Evolutionary conservation across 2,329 filamentous ascomycete species (phyloP).

Genomic region (Akanthomyces muscarius): DNA sequence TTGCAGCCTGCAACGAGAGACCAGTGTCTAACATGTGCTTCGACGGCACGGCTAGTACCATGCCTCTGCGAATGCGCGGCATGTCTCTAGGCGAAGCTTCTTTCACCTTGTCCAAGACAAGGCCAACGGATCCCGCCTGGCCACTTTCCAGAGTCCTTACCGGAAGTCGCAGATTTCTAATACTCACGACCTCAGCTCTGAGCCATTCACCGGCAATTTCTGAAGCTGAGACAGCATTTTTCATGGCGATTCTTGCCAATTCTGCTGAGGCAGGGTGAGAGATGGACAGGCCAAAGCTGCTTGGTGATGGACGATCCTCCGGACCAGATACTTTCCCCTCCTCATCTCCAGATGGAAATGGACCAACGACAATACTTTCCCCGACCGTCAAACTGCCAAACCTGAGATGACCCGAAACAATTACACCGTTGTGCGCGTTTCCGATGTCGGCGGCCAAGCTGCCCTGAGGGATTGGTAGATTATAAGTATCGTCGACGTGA

Average conservation of each 20-base stretch:
- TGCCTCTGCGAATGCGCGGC: conserved; percentile 66
- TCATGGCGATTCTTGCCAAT: conserved; percentile 48
- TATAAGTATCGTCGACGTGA: conserved; percentile 88
- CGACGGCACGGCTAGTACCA: conserved; percentile 68
- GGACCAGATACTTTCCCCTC: conserved; percentile 36
- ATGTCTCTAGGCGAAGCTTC: conserved; percentile 20
- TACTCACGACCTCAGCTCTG: conserved; percentile 73
- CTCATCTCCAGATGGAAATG: conserved; percentile 60
- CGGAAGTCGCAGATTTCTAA: conserved; percentile 81
- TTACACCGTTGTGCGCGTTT: conserved; percentile 51
- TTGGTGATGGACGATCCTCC: conserved; percentile 45
- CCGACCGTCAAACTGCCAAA: conserved; percentile 74
- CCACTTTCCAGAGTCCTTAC: conserved; percentile 71
- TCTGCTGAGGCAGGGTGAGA: conserved; percentile 53
- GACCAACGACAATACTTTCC: conserved; percentile 73
- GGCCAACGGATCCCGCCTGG: conserved; percentile 85
- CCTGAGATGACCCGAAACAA: conserved; percentile 81
- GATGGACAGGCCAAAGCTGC: conserved; percentile 46
- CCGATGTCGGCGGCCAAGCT: conserved; percentile 19
- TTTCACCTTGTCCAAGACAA: conserved; percentile 52
- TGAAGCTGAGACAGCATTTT: conserved; percentile 49
- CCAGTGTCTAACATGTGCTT: conserved; percentile 54
- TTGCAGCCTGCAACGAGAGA: conserved; percentile 59
- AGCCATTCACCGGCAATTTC: conserved; percentile 69
- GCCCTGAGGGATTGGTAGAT: conserved; percentile 59